Evolutionary conservation across 1,139 yeast species (phyloP), one percentile per base, ranked within the genome.

Genomic region (Pichia sp.): DNA sequence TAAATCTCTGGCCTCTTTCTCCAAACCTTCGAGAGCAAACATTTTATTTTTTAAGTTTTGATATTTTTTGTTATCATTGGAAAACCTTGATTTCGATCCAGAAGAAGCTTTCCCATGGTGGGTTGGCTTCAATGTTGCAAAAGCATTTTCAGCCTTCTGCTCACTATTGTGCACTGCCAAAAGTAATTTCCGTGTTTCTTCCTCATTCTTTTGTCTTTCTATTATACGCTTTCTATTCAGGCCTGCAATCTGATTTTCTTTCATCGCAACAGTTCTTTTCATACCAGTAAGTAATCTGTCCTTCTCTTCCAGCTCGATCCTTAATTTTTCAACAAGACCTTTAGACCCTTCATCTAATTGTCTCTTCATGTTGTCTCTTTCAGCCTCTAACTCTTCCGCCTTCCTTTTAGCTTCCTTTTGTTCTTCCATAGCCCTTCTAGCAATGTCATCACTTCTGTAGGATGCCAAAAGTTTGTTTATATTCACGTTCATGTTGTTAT

Each of bases 381-480:
- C 97, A 1, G 95, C 95, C 41, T 81, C 78, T 7, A 95, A 87
- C 61, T 86, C 90, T 61, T 87, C 95, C 0, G 88, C 87, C 42
- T 78, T 74, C 60, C 80, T 83, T 46, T 80, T 79, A 44, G 85
- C 78, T 28, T 79, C 83, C 58, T 83, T 83, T 18, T 85, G 83
- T 59, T 91, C 97, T 45, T 78, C 69, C 51, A 86, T 73, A 0
- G 96, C 96, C 53, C 85, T 77, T 51, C 87, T 75, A 21, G 96
- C 96, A 67, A 86, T 87, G 55, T 90, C 96, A 68, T 93, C 99
- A 0, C 96, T 88, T 60, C 85, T 85, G 67, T 91, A 77, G n/a
- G 90, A 79, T 50, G 89, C 82, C 56, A 82, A 77, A 51, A 93
- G 74, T 56, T 85, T 75, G 63, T 89, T 95, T 41, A 93, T 87